These are phyloP conservation scores for Kwoniella bestiolae DNA, from an alignment of 768 basidiomycete species.

Conservation along the genomic window DNA sequence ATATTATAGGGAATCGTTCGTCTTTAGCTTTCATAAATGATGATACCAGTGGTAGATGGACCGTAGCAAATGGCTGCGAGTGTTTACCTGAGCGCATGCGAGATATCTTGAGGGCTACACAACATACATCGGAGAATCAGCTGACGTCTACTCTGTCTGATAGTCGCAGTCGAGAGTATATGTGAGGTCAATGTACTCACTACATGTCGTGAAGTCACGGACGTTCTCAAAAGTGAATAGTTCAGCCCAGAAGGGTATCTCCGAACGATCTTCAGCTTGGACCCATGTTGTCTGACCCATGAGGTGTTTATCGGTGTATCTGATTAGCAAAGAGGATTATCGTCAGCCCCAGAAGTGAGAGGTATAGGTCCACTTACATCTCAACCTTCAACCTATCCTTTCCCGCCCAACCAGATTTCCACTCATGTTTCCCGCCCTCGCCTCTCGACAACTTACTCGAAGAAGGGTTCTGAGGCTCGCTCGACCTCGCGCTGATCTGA, in stretches of 20 bases:
- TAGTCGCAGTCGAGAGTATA: too few species aligned
- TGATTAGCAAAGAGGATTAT: neutral
- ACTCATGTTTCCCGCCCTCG: neutral
- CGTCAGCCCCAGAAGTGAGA: neutral
- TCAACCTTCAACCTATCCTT: conserved; percentile 20
- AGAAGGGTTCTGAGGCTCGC: neutral
- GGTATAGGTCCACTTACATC: conserved; percentile 16
- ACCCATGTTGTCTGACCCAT: conserved; percentile 28
- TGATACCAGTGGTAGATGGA: conserved; percentile 18
- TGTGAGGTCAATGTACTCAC: conserved; percentile 11
- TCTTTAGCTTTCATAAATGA: conserved; percentile 17
- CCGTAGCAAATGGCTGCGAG: conserved; percentile 11
- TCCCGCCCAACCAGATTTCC: conserved; percentile 12
- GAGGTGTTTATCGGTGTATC: conserved; percentile 12
- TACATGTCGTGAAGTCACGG: conserved; percentile 18
- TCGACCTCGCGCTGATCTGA: conserved; percentile 6
- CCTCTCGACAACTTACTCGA: neutral
- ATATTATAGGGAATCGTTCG: conserved; percentile 29
- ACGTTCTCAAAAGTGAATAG: conserved; percentile 26
- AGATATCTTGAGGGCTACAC: conserved; percentile 15
- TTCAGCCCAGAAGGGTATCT: conserved; percentile 32
- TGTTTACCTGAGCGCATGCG: conserved; percentile 6
- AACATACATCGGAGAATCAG: too few species aligned
- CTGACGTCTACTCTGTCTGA: too few species aligned
- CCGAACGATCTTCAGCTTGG: conserved; percentile 12